Evolutionary conservation across 2,329 filamentous ascomycete genomes (phyloP).

Genomic region (Beauveria sp.): DNA sequence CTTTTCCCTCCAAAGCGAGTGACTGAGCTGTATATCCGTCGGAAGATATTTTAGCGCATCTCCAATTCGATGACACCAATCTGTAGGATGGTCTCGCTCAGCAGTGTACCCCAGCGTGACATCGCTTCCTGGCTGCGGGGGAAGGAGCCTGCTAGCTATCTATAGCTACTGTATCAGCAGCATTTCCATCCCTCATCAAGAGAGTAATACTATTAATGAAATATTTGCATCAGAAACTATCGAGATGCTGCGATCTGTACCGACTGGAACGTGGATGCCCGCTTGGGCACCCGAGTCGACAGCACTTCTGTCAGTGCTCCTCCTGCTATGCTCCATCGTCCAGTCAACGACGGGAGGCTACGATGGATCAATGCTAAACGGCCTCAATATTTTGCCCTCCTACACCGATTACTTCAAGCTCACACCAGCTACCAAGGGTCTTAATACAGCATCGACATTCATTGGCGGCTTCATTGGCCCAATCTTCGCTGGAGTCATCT

Average conservation of each 20-base stretch:
- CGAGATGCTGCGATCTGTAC: slow-evolving; percentile 4
- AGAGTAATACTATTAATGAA: too few species aligned
- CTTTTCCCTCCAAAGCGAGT: not conserved
- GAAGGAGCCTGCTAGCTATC: not conserved
- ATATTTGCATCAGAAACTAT: not conserved
- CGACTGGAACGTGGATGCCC: slow-evolving; percentile 39
- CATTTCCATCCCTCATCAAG: not conserved
- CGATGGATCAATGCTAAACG: slow-evolving; percentile 47
- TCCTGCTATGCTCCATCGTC: slow-evolving; percentile 37
- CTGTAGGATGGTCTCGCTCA: not conserved
- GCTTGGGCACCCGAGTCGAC: slow-evolving; percentile 39
- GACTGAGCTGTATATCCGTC: slow-evolving; percentile 4
- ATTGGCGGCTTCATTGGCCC: slow-evolving; percentile 41
- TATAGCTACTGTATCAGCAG: not conserved
- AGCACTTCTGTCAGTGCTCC: slow-evolving; percentile 28
- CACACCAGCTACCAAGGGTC: slow-evolving; percentile 41
- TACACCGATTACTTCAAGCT: slow-evolving; percentile 50
- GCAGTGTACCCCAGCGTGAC: not conserved
- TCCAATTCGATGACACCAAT: not conserved
- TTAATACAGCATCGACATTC: slow-evolving; percentile 49
- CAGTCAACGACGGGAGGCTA: slow-evolving; percentile 32
- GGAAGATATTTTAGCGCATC: not conserved
- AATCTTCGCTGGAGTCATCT: slow-evolving; percentile 31
- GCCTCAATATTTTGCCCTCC: slow-evolving; percentile 48
- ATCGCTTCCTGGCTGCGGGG: not conserved